phyloP scores from a whole-genome alignment of 805 yeast genomes.

The Sugiyamaella chiloensis region DNA sequence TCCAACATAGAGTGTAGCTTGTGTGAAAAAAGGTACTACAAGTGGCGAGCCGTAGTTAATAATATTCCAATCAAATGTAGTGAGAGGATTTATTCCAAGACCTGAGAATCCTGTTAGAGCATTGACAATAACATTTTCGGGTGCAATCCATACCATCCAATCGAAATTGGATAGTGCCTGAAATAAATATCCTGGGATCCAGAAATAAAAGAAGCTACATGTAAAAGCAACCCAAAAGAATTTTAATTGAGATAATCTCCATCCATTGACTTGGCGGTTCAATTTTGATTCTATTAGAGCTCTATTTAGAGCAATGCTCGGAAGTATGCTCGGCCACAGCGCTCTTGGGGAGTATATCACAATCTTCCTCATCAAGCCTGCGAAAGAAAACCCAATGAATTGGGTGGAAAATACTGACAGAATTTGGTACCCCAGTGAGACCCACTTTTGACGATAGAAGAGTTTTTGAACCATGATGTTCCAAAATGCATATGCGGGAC shows the following conservation, averaged over 20 bases:
- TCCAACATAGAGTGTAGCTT: constrained; percentile 37
- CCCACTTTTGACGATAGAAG: constrained; percentile 33
- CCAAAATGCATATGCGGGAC: constrained; percentile 14
- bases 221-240: constrained; percentile 46
- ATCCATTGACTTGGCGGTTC: constrained; percentile 46
- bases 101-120: constrained; percentile 60
- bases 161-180: constrained; percentile 59
- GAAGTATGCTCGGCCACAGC: constrained; percentile 53
- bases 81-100: constrained; percentile 45
- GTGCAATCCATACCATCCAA: constrained; percentile 59
- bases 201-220: constrained; percentile 53
- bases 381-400: constrained; percentile 51
- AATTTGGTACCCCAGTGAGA: constrained; percentile 42
- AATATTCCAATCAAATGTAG: constrained; percentile 47
- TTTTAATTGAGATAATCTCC: constrained; percentile 54
- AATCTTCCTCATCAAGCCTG: constrained; percentile 53
- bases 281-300: constrained; percentile 50
- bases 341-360: constrained; percentile 43
- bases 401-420: constrained; percentile 47
- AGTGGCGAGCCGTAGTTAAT: constrained; percentile 34
- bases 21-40: constrained; percentile 44
- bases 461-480: constrained; percentile 22
- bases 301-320: constrained; percentile 49
- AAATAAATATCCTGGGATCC: constrained; percentile 68
- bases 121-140: constrained; percentile 53